These are phyloP conservation scores for Trypanosoma grayi DNA, from an alignment of 208 protist species.

Conservation along the genomic window DNA sequence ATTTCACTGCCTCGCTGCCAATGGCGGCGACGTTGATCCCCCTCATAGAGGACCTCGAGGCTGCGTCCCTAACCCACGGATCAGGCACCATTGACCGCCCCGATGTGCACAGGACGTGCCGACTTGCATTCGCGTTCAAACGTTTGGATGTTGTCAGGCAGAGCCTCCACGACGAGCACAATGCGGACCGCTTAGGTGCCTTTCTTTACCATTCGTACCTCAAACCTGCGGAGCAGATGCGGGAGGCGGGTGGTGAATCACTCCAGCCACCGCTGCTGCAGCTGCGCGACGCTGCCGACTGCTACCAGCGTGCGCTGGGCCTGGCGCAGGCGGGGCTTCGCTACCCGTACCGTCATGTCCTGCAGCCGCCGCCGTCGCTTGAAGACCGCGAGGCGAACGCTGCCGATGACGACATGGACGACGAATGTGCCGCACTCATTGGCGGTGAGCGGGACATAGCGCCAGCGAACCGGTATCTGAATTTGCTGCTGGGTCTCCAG, in stretches of 20 bases:
- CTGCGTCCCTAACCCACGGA: not conserved
- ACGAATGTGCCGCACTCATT: not conserved
- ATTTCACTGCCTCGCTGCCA: conserved; percentile 10
- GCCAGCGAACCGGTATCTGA: conserved; percentile 20
- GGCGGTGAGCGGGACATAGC: not conserved
- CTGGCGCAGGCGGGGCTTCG: conserved; percentile 22
- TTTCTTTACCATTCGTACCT: conserved; percentile 12
- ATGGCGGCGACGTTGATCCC: conserved; percentile 8
- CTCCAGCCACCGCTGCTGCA: conserved; percentile 1
- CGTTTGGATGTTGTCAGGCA: conserved; percentile 5
- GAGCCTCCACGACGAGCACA: conserved; percentile 23
- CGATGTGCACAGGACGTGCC: not conserved
- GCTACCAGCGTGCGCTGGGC: conserved; percentile 10
- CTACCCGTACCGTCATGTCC: conserved; percentile 18
- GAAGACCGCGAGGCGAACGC: conserved; percentile 18
- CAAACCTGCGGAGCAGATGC: conserved; percentile 17
- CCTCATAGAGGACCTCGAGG: conserved; percentile 3
- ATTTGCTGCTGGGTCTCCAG: conserved; percentile 1
- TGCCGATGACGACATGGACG: conserved; percentile 7
- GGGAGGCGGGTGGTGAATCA: conserved; percentile 21
- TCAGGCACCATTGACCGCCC: not conserved
- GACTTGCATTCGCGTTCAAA: conserved; percentile 3
- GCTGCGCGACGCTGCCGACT: conserved; percentile 9
- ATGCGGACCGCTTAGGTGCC: conserved; percentile 10
- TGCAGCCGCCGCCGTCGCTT: conserved; percentile 24